Base-by-base conservation (phyloP, 169 alveolate genomes). In the Cryptosporidium xiaoi region DNA sequence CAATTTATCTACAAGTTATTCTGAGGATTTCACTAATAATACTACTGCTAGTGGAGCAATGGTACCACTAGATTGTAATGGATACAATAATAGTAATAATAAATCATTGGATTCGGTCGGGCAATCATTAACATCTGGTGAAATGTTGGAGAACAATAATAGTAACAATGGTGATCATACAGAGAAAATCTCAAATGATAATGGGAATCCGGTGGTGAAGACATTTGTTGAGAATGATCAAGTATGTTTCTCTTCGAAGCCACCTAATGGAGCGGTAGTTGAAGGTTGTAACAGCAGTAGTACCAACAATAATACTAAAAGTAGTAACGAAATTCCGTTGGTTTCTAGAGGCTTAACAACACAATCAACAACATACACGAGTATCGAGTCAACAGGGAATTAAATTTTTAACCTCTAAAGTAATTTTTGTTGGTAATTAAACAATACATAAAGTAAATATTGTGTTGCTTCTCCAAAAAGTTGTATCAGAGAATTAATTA, bases 261-360 rank as follows among this genome's bases (percentile, higher is more conserved):
- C 83, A 31, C 7, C 83, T 27, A 51, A 33, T 34, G 55, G 53
- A 13, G 46, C 31, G 29, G 36, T 44, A 53, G 83, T 44, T 69
- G 83, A 68, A 0, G 83, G 18, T 50, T 40, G 48, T 8, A 40
- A 8, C 10, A 66, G 40, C 7, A 44, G n/a, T 16, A 24, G 18
- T 15, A 8, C 15, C 24, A 53, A 36, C 51, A 53, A 20, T 36
- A n/a, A 34, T 5, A 60, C n/a, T 60, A 24, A 12, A 20, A 77
- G 48, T 15, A 60, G 31, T 60, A 12, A 20, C 27, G 50, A 46
- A 27, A 64, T 40, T 16, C 62, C 66, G 10, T 12, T 66, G 44
- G 29, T 77, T 65, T 71, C 87, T 60, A 58, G 87, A 46, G 87
- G 87, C 31, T 60, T 77, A 13, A 77, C 87, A 40, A 77, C 77